A percentile compares a stretch with the other conserved stretches of the same genome.
Conservation (phyloP, 192 early-diverging fungal genomes). For the Physocladia obscura region DNA sequence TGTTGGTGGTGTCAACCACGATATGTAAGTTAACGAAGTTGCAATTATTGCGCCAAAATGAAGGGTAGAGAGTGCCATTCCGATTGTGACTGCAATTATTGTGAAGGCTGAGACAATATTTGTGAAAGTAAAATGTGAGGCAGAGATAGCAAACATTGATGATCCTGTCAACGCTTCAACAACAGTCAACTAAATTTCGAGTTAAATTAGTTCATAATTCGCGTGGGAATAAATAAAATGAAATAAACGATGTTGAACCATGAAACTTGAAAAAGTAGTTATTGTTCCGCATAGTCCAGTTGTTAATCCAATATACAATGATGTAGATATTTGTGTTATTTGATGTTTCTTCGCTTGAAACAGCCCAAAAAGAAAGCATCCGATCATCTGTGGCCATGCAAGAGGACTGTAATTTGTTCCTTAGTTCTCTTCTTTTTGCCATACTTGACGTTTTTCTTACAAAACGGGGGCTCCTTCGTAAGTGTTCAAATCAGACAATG, state of each 20-base stretch:
- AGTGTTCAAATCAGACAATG: background rate
- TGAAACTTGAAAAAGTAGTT: conserved; percentile 18
- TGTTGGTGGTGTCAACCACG: too few relatives aligned
- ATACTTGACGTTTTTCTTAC: conserved; percentile 9
- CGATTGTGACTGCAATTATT: conserved; percentile 1
- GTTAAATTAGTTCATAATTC: too few relatives aligned
- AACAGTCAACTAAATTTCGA: background rate
- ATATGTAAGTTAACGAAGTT: too few relatives aligned
- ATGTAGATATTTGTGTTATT: background rate
- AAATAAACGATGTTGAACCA: background rate
- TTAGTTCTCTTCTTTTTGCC: background rate
- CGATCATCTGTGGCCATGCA: conserved; percentile 12
- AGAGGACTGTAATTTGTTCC: background rate
- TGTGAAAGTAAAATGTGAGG: background rate
- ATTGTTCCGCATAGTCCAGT: conserved; percentile 24
- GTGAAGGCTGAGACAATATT: background rate
- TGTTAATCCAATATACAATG: conserved; percentile 9
- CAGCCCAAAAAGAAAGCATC: conserved; percentile 15
- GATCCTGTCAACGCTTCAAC: background rate
- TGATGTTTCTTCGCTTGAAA: background rate
- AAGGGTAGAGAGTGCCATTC: conserved; percentile 1
- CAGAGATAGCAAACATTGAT: background rate
- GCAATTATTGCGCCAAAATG: background rate
- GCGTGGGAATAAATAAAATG: background rate
- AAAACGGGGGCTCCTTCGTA: conserved; percentile 16